Percentiles rank a stretch among this genome's conserved stretches.
These are phyloP conservation scores for Penicillium sp. DNA, from an alignment of 2,329 filamentous ascomycete genomes.

Conservation along the genomic window DNA sequence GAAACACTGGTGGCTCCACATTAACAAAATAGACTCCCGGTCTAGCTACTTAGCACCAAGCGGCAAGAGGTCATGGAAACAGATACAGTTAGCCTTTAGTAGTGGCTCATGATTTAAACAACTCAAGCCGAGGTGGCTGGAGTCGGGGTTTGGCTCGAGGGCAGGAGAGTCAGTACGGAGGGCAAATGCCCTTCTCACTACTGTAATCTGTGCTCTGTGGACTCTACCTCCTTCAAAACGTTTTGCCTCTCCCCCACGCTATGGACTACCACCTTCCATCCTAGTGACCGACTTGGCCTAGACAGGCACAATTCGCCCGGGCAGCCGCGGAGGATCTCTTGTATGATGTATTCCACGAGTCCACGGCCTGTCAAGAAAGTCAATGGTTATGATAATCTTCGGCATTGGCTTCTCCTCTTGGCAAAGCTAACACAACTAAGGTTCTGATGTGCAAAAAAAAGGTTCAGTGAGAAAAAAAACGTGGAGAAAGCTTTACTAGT, in stretches of 20 bases:
- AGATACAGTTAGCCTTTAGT: background rate
- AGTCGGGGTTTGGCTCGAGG: background rate
- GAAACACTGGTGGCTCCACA: background rate
- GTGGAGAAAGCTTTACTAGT: constrained; percentile 6
- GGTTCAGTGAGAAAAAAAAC: background rate
- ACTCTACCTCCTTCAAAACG: background rate
- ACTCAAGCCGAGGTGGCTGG: constrained; percentile 1
- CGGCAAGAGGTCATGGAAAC: background rate
- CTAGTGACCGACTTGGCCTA: background rate
- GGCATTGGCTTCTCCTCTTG: constrained; percentile 14
- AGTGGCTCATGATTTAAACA: background rate
- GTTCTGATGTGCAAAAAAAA: background rate
- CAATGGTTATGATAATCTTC: background rate
- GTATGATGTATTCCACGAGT: background rate
- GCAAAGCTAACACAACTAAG: constrained; percentile 1
- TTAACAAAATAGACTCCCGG: constrained; percentile 1
- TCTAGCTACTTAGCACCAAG: background rate
- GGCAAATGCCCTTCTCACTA: background rate
- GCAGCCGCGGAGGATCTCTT: background rate
- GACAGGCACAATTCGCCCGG: background rate
- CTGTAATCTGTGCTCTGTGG: background rate
- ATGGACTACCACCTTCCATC: background rate
- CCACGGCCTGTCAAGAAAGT: constrained; percentile 4
- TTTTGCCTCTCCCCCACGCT: background rate
- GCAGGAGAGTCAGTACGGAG: background rate